Conservation (phyloP, 176 grass and related monocot genomes). For the Calamus simplicifolius region DNA sequence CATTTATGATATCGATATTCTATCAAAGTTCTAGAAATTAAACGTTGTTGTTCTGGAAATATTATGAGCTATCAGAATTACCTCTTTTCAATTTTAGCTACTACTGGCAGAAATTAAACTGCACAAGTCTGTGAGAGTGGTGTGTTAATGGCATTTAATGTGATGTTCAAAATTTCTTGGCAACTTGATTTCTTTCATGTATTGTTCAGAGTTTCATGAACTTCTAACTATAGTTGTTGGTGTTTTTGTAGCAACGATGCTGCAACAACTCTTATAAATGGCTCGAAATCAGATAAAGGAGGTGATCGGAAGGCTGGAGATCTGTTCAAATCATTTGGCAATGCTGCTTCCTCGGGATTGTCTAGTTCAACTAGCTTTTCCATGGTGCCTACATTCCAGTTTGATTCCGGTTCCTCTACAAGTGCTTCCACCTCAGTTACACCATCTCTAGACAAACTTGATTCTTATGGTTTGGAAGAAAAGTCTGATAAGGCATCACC, state of each 20-base stretch:
- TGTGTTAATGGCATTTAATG: too few relatives aligned
- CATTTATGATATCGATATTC: too few relatives aligned
- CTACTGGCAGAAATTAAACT: too few relatives aligned
- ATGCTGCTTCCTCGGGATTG: slow-evolving; percentile 1
- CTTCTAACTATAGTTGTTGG: not conserved
- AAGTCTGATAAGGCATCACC: not conserved
- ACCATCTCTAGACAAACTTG: not conserved
- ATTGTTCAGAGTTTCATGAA: too few relatives aligned
- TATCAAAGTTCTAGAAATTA: too few relatives aligned
- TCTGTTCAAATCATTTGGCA: slow-evolving; percentile 4
- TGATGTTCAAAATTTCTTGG: too few relatives aligned
- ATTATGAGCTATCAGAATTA: too few relatives aligned
- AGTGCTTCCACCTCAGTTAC: not conserved
- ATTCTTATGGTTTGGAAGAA: not conserved
- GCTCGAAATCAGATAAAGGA: slow-evolving; percentile 7
- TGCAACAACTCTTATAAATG: not conserved
- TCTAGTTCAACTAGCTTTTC: slow-evolving; percentile 4
- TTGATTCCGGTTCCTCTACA: not conserved
- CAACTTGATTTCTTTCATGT: too few relatives aligned
- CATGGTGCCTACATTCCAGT: slow-evolving; percentile 2
- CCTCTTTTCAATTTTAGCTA: too few relatives aligned
- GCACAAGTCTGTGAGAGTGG: too few relatives aligned
- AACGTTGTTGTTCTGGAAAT: too few relatives aligned
- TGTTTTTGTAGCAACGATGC: not conserved
- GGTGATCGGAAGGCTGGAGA: not conserved